Evolutionary conservation across 305 asterid genomes (phyloP), one percentile per base, ranked within the genome.

Genomic region (Ajuga reptans): DNA sequence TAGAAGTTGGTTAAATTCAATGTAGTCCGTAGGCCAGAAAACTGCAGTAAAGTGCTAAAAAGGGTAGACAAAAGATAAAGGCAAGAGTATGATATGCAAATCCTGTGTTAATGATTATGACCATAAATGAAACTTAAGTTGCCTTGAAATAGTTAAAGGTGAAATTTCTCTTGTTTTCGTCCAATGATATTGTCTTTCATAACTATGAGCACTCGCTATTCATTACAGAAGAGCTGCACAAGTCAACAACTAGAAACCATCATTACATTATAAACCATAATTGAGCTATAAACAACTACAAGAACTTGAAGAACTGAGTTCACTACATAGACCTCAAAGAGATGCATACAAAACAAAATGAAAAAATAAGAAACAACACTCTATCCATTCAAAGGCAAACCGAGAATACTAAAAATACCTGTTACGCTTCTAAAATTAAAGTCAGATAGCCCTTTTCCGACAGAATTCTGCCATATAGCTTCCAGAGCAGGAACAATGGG

Each of bases 401-500:
- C 41, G 55, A 76, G 71, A 63, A 56, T 63, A 64, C 64, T 41
- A 27, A 72, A 21, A 37, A 46, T 78, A 93, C 98, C 98, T 50
- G 98, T 93, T 72, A 93, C 98, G 75, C 85, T 93, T 87, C 97
- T 84, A 80, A 93, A 93, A 77, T 93, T 93, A 69, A 93, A 93
- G 81, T 88, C 98, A 8, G 97, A 83, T 34, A 93, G 94, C 69
- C 98, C 98, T 74, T 93, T 93, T 66, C 87, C 98, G 39, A 86
- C 93, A 14, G 98, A 93, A 68, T 93, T 90, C 72, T 90, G 98
- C 98, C 98, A 93, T 77, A 93, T 93, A 64, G 98, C 87, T 80
- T 93, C 98, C 73, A 93, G 77, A 37, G 98, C 98, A 34, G 98
- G 98, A 83, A 93, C 71, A 66, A 93, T 93, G 17, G 98, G 98